Percentiles rank a stretch among this genome's conserved stretches.
Conservation (phyloP, 163 green algal species). For the Scenedesmus sp. region DNA sequence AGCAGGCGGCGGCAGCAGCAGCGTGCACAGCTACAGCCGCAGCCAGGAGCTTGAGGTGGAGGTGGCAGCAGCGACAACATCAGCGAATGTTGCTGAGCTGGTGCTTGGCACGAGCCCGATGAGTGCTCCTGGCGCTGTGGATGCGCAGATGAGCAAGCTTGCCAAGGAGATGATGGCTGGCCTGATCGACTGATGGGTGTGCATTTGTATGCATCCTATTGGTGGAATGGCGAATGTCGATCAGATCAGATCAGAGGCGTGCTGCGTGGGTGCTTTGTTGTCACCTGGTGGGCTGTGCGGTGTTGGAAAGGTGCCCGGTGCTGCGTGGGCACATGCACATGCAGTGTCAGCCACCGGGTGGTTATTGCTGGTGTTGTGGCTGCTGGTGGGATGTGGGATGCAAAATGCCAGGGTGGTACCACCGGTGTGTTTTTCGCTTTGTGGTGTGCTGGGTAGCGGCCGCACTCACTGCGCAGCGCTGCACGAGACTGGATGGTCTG, state of each 20-base stretch:
- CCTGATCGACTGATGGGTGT: conserved; percentile 10
- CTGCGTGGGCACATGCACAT: background rate
- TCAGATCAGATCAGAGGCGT: background rate
- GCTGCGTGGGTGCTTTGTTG: background rate
- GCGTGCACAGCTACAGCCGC: conserved; percentile 21
- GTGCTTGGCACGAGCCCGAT: conserved; percentile 43
- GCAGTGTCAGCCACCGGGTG: background rate
- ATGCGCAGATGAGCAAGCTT: conserved; percentile 49
- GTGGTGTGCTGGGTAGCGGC: no score
- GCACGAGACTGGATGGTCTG: no score
- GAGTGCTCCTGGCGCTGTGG: background rate
- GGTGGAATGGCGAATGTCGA: background rate
- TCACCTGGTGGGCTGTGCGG: background rate
- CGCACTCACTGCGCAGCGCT: no score
- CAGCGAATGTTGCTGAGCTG: conserved; percentile 39
- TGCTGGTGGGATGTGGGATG: background rate
- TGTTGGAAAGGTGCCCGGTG: background rate
- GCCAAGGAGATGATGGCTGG: conserved; percentile 40
- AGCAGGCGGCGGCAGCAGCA: background rate
- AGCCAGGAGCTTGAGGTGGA: conserved; percentile 44
- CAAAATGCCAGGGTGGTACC: no score
- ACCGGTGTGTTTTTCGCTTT: no score
- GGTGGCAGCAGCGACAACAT: conserved; percentile 37
- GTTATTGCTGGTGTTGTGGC: background rate
- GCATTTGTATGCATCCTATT: background rate